Evolutionary conservation across 225 moss, liverwort and hornwort genomes (phyloP).

Genomic region (Climacium dendroides): DNA sequence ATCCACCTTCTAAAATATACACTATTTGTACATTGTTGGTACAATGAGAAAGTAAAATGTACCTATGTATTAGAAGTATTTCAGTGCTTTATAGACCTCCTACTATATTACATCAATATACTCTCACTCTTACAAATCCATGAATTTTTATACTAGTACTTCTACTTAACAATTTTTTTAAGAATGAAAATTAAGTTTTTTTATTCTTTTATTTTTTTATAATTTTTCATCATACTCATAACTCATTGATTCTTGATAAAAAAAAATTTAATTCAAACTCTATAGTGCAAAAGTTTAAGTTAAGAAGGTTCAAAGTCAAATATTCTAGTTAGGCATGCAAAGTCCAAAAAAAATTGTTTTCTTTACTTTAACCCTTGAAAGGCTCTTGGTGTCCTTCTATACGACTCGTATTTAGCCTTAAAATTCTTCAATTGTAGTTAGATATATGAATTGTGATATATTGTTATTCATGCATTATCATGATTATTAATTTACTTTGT

Average conservation of each 20-base stretch:
- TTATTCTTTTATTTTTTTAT: too few relatives aligned
- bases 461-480: too few relatives aligned
- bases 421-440: too few relatives aligned
- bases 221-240: too few relatives aligned
- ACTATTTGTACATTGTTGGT: not conserved
- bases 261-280: not conserved
- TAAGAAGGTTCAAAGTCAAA: too few relatives aligned
- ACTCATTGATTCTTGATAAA: not conserved
- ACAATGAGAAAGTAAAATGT: not conserved
- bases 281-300: too few relatives aligned
- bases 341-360: not conserved
- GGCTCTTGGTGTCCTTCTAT: too few relatives aligned
- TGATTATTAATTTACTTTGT: too few relatives aligned
- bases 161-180: not conserved
- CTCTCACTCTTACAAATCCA: not conserved
- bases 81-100: fast-evolving
- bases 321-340: not conserved
- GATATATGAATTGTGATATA: too few relatives aligned
- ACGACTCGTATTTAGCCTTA: too few relatives aligned
- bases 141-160: too few relatives aligned
- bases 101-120: not conserved
- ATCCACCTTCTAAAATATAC: not conserved
- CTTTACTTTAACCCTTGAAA: not conserved
- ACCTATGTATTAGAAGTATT: fast-evolving
- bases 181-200: not conserved